Evolutionary conservation across 2,329 filamentous ascomycete species (phyloP), one percentile per base, ranked within the genome.

Genomic region (Chaetomiaceae sp.): DNA sequence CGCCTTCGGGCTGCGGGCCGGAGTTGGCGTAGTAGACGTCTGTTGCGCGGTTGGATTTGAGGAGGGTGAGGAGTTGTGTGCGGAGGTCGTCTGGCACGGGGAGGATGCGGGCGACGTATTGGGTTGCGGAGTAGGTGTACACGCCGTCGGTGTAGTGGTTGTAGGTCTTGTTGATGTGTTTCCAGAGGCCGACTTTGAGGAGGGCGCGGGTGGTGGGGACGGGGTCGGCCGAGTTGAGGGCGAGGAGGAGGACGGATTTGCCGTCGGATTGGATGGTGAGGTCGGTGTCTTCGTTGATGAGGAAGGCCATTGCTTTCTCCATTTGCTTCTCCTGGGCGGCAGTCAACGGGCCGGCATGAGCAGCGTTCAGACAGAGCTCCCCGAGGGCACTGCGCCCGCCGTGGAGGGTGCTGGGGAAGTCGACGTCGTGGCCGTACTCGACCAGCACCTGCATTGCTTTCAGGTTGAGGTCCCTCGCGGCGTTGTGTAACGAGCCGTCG

Each of bases 401-500:
- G 59, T 87, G 83, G 1, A 83, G 69, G 3, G 79, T 75, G 48
- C 80, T 85, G 0, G 84, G 83, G 51, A 85, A 87, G 62, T 87
- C 83, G 0, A 81, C 74, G 15, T 85, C 79, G 55, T 87, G 84
- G 1, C 78, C 80, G 56, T 79, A 71, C 42, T 83, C 71, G 5
- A 86, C 68, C 1, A 88, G 71, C 1, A 82, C 70, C 46, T 75
- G 72, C 56, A 85, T 78, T 1, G 77, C 78, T 12, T 76, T 68
- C 0, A 83, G 58, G 58, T 85, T 81, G 19, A 87, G 71, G 43
- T 79, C 75, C 12, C 80, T 73, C 0, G 83, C 79, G 3, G 83
- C 81, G 55, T 85, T 83, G 61, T 88, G 84, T 3, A 88, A 71
- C 1, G 82, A 86, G 0, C 84, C 83, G 55, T 88, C 84, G 53